Base-by-base conservation (phyloP, 1,139 yeast species). In the Suhomyces panamericanus region DNA sequence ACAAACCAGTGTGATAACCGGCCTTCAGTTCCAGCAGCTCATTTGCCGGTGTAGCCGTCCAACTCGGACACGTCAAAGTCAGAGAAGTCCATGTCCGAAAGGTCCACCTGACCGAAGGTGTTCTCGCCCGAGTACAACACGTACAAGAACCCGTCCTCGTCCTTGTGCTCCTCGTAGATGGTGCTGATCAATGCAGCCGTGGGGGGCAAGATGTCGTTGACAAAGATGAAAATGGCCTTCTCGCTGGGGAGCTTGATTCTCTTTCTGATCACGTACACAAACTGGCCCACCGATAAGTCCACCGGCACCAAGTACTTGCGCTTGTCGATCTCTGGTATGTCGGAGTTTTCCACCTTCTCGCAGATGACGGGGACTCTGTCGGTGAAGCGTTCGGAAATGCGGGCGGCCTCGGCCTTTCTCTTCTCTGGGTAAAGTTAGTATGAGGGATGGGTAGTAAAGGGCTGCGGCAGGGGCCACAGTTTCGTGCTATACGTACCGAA, bases 361-460 rank as follows among this genome's bases (percentile, higher is more conserved):
- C 99, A 95, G 60, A 93, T 93, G 28, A 87, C 97, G 10, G 99
- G 99, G 51, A 93, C 89, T 59, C 99, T 80, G 66, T 93, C 96
- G 50, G 81, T 78, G 69, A 91, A 93, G 66, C 95, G 87, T 60
- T 87, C 86, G 52, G 90, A 82, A 64, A 93, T 93, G 61, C 98
- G 83, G 53, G 87, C 83, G 34, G 98, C 91, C 69, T 93, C 99
- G 10, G 96, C 95, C 75, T 88, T 87, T 77, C 99, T 87, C 72
- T 91, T 89, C 66, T 90, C 97, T 80, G 39, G 36, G 17, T 17
- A 5, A 13, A 26, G 64, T 60, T 60, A 61, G 67, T 59, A 57
- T 10, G n/a, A 14, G 15, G 30, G 24, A 7, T 6, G 8, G 8
- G 5, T 6, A 17, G 20, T 6, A 4, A 7, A 7, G 24, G 24